A percentile compares a stretch with the other conserved stretches of the same genome.
These are phyloP conservation scores for Stachybotrys chlorohalonatus DNA, from an alignment of 2,329 filamentous ascomycete species.

Conservation along the genomic window DNA sequence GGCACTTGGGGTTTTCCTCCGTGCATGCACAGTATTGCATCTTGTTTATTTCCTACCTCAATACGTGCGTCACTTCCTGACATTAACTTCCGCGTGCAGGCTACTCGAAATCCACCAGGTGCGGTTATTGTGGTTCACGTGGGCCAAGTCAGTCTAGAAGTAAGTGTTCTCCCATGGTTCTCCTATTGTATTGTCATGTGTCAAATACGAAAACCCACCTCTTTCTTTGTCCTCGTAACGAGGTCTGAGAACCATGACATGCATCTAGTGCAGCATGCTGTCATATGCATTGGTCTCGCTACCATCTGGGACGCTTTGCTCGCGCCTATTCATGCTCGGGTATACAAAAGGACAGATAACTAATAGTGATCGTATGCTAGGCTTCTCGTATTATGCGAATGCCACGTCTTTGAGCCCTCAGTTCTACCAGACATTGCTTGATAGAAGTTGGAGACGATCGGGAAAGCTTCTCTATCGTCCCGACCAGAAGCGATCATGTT, in stretches of 20 bases:
- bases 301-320: background rate
- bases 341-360: conserved; percentile 4
- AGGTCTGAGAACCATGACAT: too few species aligned
- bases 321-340: conserved; percentile 2
- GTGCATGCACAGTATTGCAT: too few species aligned
- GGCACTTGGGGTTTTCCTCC: too few species aligned
- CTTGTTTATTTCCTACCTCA: too few species aligned
- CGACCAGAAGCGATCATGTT: conserved; percentile 73
- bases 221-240: too few species aligned
- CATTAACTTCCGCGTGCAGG: conserved; percentile 20
- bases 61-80: background rate
- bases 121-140: conserved; percentile 42
- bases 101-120: conserved; percentile 41
- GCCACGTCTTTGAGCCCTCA: conserved; percentile 51
- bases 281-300: background rate
- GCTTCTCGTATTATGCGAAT: conserved; percentile 63
- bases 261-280: too few species aligned
- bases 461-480: conserved; percentile 67
- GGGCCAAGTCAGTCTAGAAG: conserved; percentile 43
- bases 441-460: conserved; percentile 71
- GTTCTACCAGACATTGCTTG: conserved; percentile 64
- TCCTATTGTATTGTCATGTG: conserved; percentile 57
- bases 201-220: too few species aligned
- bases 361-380: conserved; percentile 32
- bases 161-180: conserved; percentile 32